A percentile compares a stretch with the other conserved stretches of the same genome.
These are phyloP conservation scores for Euphorbia schlechtendalii DNA, from an alignment of 441 rosid genomes.

Conservation along the genomic window DNA sequence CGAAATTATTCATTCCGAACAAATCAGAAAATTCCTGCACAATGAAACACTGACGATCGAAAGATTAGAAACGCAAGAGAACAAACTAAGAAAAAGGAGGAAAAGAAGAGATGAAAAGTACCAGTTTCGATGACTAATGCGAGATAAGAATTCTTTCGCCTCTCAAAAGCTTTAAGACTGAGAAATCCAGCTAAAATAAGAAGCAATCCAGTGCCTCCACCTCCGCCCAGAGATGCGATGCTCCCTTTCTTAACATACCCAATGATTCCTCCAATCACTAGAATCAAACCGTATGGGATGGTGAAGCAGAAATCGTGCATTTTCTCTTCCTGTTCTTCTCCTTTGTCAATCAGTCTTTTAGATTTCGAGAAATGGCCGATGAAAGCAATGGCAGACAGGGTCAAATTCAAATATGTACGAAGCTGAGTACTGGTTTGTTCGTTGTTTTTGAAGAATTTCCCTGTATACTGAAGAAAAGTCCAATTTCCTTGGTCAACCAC, in stretches of 20 bases:
- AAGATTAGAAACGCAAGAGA: neutral
- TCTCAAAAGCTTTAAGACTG: slow-evolving; percentile 80
- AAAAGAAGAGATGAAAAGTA: slow-evolving; percentile 15
- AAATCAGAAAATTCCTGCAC: too few species aligned
- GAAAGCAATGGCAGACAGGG: neutral
- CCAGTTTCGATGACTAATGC: slow-evolving; percentile 74
- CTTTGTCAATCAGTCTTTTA: neutral
- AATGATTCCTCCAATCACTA: slow-evolving; percentile 67
- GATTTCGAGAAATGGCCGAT: slow-evolving; percentile 18
- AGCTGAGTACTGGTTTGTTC: too few species aligned
- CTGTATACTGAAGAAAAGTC: slow-evolving; percentile 1
- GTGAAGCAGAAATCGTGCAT: slow-evolving; percentile 99
- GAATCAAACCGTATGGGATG: slow-evolving; percentile 82
- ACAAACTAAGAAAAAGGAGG: neutral
- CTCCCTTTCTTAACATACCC: slow-evolving; percentile 78
- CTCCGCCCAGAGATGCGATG: slow-evolving; percentile 73
- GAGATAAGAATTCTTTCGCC: slow-evolving; percentile 49
- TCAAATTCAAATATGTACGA: neutral
- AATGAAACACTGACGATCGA: slow-evolving; percentile 15
- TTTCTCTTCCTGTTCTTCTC: neutral
- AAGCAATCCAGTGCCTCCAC: slow-evolving; percentile 63
- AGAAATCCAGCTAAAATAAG: slow-evolving; percentile 72
- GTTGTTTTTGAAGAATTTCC: too few species aligned
- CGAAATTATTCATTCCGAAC: neutral
- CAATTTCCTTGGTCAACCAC: neutral